These are phyloP conservation scores for Echria macrotheca DNA, from an alignment of 495 filamentous ascomycete genomes.

Conservation along the genomic window DNA sequence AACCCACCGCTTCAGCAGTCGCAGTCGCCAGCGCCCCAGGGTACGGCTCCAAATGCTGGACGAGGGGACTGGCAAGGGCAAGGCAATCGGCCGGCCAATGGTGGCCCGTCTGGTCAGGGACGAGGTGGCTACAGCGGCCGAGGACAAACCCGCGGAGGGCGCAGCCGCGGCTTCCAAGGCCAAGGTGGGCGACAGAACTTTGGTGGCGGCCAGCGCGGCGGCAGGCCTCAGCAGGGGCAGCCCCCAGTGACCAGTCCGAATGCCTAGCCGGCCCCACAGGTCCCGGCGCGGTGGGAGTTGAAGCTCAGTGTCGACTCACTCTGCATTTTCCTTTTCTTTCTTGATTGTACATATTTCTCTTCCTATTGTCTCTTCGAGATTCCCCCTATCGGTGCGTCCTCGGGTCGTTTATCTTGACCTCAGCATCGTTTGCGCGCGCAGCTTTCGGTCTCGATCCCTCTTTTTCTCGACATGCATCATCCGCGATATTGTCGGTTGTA, in stretches of 20 bases:
- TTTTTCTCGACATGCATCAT: too few relatives aligned
- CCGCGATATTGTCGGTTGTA: constrained; percentile 21
- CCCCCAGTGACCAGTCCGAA: constrained; percentile 26
- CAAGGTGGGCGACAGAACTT: constrained; percentile 36
- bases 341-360: neutral
- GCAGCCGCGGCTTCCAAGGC: constrained; percentile 23
- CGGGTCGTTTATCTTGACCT: constrained; percentile 10
- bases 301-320: too few relatives aligned
- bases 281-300: too few relatives aligned
- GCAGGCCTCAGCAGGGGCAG: constrained; percentile 20
- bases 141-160: constrained; percentile 27
- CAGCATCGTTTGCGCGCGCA: constrained; percentile 31
- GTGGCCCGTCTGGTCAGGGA: constrained; percentile 17
- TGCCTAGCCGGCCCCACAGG: constrained; percentile 14
- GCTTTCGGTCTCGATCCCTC: too few relatives aligned
- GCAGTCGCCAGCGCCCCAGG: constrained; percentile 19
- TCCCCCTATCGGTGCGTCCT: too few relatives aligned
- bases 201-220: constrained; percentile 40
- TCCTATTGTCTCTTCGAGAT: too few relatives aligned
- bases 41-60: constrained; percentile 4
- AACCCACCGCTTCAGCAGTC: constrained; percentile 6
- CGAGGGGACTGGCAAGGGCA: constrained; percentile 25
- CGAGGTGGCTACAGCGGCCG: constrained; percentile 35
- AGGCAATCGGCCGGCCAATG: constrained; percentile 22
- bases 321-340: too few relatives aligned